A percentile compares a stretch with the other conserved stretches of the same genome.
phyloP scores from a whole-genome alignment of 441 rosid genomes.

The Populus hybrid region DNA sequence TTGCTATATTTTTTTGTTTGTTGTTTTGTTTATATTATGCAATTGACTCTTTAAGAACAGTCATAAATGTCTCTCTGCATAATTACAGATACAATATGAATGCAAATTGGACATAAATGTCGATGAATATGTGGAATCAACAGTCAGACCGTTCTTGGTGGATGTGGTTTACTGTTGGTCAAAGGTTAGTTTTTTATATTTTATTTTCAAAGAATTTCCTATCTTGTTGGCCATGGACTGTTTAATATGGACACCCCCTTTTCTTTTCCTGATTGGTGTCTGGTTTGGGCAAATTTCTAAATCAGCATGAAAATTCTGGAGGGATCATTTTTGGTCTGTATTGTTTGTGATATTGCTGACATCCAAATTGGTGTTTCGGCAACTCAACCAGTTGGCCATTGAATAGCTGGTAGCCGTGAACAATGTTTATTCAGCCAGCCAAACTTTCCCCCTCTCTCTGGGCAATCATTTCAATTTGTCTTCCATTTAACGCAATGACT shows the following conservation, averaged over 20 bases:
- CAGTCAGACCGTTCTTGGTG: constrained; percentile 91
- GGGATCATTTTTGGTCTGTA: not conserved
- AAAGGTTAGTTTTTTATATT: constrained; percentile 50
- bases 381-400: too few species aligned
- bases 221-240: not conserved
- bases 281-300: not conserved
- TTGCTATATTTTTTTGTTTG: constrained; percentile 24
- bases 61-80: constrained; percentile 8
- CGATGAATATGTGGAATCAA: constrained; percentile 92
- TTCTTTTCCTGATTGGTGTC: not conserved
- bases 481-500: too few species aligned
- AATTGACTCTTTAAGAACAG: constrained; percentile 4
- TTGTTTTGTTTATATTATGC: constrained; percentile 4
- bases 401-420: too few species aligned
- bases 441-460: too few species aligned
- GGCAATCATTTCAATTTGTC: too few species aligned
- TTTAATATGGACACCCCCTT: not conserved
- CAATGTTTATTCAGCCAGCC: too few species aligned
- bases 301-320: not conserved
- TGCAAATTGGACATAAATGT: constrained; percentile 90
- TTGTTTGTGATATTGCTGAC: not conserved
- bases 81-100: constrained; percentile 83
- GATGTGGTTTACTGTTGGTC: constrained; percentile 98
- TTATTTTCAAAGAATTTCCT: not conserved
- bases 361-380: not conserved